Evolutionary conservation across 1,284 basidiomycete genomes (phyloP).

Genomic region (Sporisorium graminicola): DNA sequence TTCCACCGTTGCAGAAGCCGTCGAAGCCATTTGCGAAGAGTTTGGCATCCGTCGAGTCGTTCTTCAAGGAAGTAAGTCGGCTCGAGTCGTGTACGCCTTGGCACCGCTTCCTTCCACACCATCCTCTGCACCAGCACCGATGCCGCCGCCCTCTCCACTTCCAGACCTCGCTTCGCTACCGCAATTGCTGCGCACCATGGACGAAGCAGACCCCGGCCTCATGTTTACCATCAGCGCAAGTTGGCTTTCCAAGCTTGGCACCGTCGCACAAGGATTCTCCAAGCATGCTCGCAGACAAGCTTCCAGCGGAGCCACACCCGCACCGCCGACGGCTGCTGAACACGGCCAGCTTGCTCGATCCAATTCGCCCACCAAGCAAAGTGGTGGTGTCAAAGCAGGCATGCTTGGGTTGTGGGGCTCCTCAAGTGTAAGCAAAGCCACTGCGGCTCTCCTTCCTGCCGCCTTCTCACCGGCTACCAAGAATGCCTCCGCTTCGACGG

Average conservation of each 20-base stretch:
- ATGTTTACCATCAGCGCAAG: constrained; percentile 66
- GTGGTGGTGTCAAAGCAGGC: constrained; percentile 15
- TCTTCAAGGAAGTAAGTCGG: constrained; percentile 67
- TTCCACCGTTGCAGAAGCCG: constrained; percentile 43
- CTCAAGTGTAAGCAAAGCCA: constrained; percentile 42
- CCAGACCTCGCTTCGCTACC: constrained; percentile 35
- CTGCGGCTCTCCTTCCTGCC: constrained; percentile 33
- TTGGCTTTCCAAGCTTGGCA: constrained; percentile 68
- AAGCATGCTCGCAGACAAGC: constrained; percentile 51
- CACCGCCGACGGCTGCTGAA: neutral
- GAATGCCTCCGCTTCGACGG: constrained; percentile 23
- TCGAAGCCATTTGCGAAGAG: constrained; percentile 75
- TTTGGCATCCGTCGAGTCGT: constrained; percentile 77
- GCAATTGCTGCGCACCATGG: constrained; percentile 23
- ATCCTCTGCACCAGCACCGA: constrained; percentile 38
- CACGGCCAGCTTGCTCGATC: constrained; percentile 13
- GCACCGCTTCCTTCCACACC: constrained; percentile 41
- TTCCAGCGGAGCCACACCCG: constrained; percentile 16
- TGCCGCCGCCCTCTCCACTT: constrained; percentile 52
- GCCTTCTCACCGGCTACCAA: constrained; percentile 16
- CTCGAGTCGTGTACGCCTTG: constrained; percentile 66
- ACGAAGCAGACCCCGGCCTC: constrained; percentile 30
- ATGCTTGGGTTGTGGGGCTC: constrained; percentile 56
- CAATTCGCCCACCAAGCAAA: constrained; percentile 28
- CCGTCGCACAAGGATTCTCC: constrained; percentile 65